Evolutionary conservation across 1,139 yeast species (phyloP).

Genomic region (Pichia sp.): DNA sequence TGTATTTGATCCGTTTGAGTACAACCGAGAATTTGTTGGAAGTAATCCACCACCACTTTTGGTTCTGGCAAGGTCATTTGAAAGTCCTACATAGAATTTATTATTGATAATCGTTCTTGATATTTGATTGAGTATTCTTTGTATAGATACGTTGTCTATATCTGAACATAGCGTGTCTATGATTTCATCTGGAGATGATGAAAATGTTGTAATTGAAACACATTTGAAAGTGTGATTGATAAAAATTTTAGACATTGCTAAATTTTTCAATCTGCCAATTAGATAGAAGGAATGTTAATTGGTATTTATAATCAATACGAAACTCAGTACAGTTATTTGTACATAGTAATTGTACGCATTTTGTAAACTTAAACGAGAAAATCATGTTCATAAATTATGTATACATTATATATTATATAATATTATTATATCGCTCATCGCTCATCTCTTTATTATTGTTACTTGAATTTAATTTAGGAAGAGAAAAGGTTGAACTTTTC

Average conservation of each 20-base stretch:
- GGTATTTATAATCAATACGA: too few species aligned
- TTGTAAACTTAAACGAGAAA: too few species aligned
- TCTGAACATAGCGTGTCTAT: constrained; percentile 23
- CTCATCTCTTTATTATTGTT: too few species aligned
- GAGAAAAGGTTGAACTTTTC: too few species aligned
- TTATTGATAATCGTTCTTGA: constrained; percentile 16
- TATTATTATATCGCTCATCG: too few species aligned
- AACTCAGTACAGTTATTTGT: too few species aligned
- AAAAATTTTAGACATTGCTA: constrained; percentile 25
- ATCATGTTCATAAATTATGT: too few species aligned
- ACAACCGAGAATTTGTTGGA: constrained; percentile 20
- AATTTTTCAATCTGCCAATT: too few species aligned
- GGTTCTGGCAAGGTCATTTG: neutral
- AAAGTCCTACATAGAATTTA: constrained; percentile 15
- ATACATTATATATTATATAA: too few species aligned
- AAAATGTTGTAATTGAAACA: constrained; percentile 10
- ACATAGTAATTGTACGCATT: too few species aligned
- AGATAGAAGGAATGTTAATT: too few species aligned
- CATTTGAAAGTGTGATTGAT: constrained; percentile 23
- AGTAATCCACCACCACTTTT: constrained; percentile 12
- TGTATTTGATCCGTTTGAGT: constrained; percentile 18
- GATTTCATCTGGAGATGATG: constrained; percentile 6
- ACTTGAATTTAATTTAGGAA: too few species aligned
- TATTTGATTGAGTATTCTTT: constrained; percentile 8
- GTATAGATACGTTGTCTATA: constrained; percentile 3